phyloP scores from a whole-genome alignment of 768 basidiomycete species.

The Amanita phalloides region DNA sequence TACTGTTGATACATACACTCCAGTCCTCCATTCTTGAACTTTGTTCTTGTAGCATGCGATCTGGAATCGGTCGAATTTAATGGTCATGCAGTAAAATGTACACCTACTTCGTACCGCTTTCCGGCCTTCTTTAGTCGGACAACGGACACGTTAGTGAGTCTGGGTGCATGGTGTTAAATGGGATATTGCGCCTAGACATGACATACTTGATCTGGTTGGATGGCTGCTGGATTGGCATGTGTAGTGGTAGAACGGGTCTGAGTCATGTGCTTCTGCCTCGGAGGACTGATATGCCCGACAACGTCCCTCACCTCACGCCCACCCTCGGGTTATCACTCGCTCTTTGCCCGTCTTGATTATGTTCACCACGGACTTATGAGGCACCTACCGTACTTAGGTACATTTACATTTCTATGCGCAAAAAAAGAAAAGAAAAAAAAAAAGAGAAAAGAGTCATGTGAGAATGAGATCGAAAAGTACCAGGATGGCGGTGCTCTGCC shows the following conservation, averaged over 20 bases:
- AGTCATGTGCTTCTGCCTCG: not conserved
- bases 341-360: no score
- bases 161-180: conserved; percentile 18
- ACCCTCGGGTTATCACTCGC: no score
- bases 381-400: no score
- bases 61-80: conserved; percentile 19
- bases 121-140: conserved; percentile 95
- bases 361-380: no score
- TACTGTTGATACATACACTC: conserved; percentile 50
- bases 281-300: no score
- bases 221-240: conserved; percentile 67
- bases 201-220: conserved; percentile 82
- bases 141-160: conserved; percentile 94
- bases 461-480: not conserved
- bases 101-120: conserved; percentile 84
- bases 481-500: conserved; percentile 1
- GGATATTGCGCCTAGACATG: not conserved
- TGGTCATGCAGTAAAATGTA: conserved; percentile 1
- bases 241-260: not conserved
- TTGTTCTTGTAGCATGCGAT: conserved; percentile 99
- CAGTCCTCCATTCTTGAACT: conserved; percentile 92
- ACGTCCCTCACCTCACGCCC: no score
- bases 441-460: not conserved
- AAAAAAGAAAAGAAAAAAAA: no score
- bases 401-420: no score